A percentile compares a stretch with the other conserved stretches of the same genome.
Evolutionary conservation across 441 rosid species (phyloP).

Genomic region (Eruca vesicaria): DNA sequence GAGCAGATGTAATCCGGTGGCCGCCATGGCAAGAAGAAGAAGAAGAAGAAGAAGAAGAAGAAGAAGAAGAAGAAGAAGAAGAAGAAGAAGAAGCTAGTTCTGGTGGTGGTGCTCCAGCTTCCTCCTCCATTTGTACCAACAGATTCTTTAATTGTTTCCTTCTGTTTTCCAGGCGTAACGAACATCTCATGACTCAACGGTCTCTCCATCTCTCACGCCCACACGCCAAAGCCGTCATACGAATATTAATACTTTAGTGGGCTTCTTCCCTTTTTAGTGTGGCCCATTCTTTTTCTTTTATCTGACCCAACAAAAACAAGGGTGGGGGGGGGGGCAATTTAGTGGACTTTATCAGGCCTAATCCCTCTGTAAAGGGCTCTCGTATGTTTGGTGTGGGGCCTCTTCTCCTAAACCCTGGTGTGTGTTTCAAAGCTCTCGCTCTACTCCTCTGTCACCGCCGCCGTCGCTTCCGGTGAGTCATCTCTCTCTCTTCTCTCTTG

Average conservation of each 20-base stretch:
- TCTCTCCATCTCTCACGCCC: slow-evolving; percentile 2
- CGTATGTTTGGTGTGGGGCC: neutral
- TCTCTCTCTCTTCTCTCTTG: neutral
- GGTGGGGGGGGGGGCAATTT: neutral
- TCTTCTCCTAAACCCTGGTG: neutral
- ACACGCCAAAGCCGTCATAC: neutral
- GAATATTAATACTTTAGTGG: neutral
- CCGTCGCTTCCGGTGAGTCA: neutral
- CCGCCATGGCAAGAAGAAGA: slow-evolving; percentile 19
- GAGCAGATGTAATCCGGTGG: slow-evolving; percentile 25
- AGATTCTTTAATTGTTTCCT: neutral
- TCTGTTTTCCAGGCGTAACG: slow-evolving; percentile 27
- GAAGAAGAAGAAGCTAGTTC: slow-evolving; percentile 10
- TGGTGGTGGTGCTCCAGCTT: neutral
- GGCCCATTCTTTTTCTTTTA: neutral
- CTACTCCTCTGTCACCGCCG: neutral
- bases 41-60: neutral
- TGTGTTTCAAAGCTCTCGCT: neutral
- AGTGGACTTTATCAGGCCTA: neutral
- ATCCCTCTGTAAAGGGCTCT: neutral
- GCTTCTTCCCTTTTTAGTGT: neutral
- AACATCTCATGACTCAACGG: slow-evolving; percentile 25
- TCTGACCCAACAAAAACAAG: neutral
- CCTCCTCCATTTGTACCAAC: slow-evolving; percentile 20
- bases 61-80: slow-evolving; percentile 22